Base-by-base conservation (phyloP, 345 rosid genomes). In the Eucalyptus tenuipes region DNA sequence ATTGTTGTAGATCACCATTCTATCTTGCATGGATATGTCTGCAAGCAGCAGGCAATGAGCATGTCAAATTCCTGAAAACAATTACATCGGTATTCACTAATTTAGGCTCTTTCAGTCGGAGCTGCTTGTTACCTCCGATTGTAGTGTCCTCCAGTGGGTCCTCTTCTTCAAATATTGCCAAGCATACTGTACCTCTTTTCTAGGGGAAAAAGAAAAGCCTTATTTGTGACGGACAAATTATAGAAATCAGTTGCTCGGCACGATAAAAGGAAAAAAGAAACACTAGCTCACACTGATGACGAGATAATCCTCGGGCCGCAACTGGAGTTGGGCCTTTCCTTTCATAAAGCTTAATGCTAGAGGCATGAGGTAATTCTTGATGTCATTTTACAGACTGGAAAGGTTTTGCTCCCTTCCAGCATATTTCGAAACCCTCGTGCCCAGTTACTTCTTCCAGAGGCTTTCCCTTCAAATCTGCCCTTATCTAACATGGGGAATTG, bases 401-500 rank as follows among this genome's bases (percentile, higher is more conserved):
- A 47, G 93, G 93, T 87, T 94, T 95, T 57, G n/a, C 64, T 79
- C 92, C 97, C 94, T 95, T 96, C 99, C 99, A 97, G 93, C 99
- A 96, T 85, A 96, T 86, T 3, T 97, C 4, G 8, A 53, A 22
- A 53, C 25, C 5, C 59, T 18, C 2, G 11, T 53, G 25, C 59
- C 3, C 59, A 53, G 4, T 8, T 57, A 24, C n/a, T 9, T 57
- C 64, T 57, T 24, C 29, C 3, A 24, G 29, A 57, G 64, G 64
- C 27, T 57, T 24, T 24, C n/a, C 64, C 1, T 75, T 90, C 55
- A 93, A 88, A 89, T 91, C 88, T 59, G 68, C 87, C 90, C 17
- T 92, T 31, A 95, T 49, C 98, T 93, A 90, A 57, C 4, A 68
- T 8, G 7, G 10, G 80, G 3, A 57, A 90, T 48, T 89, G 22